Evolutionary conservation across 306 rosid species (phyloP), one percentile per base, ranked within the genome.

Genomic region (Rubus idaeus): DNA sequence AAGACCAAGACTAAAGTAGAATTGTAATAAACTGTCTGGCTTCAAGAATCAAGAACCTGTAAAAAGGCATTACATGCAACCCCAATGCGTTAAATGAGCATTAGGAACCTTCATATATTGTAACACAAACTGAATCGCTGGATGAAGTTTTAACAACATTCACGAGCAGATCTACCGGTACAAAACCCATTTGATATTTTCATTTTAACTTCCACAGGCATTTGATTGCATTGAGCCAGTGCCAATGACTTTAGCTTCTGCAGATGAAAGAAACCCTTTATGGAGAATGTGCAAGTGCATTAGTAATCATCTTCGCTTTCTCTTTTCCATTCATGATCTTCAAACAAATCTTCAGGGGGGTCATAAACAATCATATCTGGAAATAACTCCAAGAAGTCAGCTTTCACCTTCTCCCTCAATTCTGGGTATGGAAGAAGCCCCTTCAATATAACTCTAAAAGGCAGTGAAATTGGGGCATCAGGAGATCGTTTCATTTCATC

Each of bases 301-400:
- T 23, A 37, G 62, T 79, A 57, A 57, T 84, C 79, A 73, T 86
- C 77, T 67, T 56, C 78, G 35, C 81, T 82, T 41, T 78, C 76
- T 37, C 16, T 70, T 49, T 62, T 83, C 77, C 78, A 47, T 50
- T 84, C 89, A 63, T 79, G 73, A 81, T 85, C 88, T n/a, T 89
- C 95, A 78, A 94, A 94, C 89, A 91, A 89, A 71, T 90, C 98
- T 77, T 92, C 98, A 7, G 98, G 96, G 35, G 95, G 95, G 83
- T 94, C 98, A 21, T 94, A 94, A 66, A 94, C 83, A 39, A 92
- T 83, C 92, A 94, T 94, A 88, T 78, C 83, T 0, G 98, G 98
- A 83, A 90, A 94, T 77, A 92, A 81, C 81, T 89, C 94, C 84
- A 91, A 83, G 81, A 90, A 94, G 77, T 94, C 93, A 58, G 87